These are phyloP conservation scores for Penicillium digitatum DNA, from an alignment of 2,329 filamentous ascomycete species.

Conservation along the genomic window DNA sequence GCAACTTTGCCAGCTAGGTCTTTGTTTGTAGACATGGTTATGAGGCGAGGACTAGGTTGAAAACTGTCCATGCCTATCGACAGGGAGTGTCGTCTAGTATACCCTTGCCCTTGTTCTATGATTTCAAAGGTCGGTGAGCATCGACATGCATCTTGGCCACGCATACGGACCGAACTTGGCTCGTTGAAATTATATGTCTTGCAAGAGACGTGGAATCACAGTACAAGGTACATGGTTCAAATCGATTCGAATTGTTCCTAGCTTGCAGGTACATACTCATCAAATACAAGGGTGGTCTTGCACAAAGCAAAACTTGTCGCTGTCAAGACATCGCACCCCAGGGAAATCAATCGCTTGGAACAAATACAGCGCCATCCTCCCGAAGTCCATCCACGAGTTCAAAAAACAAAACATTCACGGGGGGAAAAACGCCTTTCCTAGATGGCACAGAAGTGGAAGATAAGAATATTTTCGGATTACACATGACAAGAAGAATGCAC, in stretches of 20 bases:
- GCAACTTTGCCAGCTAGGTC: constrained; percentile 21
- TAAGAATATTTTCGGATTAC: constrained; percentile 11
- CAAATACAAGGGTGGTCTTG: constrained; percentile 10
- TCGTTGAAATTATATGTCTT: background rate
- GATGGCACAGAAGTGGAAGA: constrained; percentile 7
- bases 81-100: background rate
- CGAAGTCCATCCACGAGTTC: constrained; percentile 8
- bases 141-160: background rate
- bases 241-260: constrained; percentile 8
- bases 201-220: background rate
- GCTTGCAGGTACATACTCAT: constrained; percentile 14
- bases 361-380: constrained; percentile 11
- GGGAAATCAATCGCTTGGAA: constrained; percentile 9
- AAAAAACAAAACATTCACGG: constrained; percentile 10
- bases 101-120: background rate
- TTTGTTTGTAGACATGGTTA: constrained; percentile 16
- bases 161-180: background rate
- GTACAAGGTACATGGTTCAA: background rate
- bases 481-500: constrained; percentile 9
- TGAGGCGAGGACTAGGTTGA: background rate
- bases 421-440: constrained; percentile 10
- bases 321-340: constrained; percentile 5
- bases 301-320: background rate
- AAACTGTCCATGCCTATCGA: background rate
- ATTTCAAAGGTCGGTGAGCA: constrained; percentile 10